A percentile compares a stretch with the other conserved stretches of the same genome.
Conservation (phyloP, 257 asterid genomes). For the Penstemon davidsonii region DNA sequence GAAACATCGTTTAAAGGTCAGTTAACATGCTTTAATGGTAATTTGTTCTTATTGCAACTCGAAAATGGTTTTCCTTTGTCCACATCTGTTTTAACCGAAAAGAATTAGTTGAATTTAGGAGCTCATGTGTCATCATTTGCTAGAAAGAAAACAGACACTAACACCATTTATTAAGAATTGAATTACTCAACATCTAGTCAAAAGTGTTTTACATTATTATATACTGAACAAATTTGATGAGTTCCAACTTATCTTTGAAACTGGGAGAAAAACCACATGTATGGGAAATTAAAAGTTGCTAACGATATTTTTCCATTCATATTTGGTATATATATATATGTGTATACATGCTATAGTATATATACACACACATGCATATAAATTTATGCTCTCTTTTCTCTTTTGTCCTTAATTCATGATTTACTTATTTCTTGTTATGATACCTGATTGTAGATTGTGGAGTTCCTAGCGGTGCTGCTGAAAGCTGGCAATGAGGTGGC, state of each 20-base stretch:
- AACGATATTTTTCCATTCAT: neutral
- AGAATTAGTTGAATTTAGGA: constrained; percentile 9
- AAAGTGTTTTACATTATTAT: neutral
- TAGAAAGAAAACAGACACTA: constrained; percentile 5
- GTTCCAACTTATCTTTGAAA: constrained; percentile 7
- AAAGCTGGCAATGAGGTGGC: constrained; percentile 87
- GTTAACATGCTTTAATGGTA: constrained; percentile 25
- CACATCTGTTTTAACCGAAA: neutral
- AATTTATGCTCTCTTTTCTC: neutral
- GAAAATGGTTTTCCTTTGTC: neutral
- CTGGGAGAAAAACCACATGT: neutral
- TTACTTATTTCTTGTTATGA: constrained; percentile 5
- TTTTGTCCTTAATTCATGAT: constrained; percentile 12
- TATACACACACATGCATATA: too few species aligned
- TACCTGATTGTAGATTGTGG: constrained; percentile 64
- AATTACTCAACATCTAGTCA: neutral
- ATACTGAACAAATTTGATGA: neutral
- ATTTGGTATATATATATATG: too few species aligned
- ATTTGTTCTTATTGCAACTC: neutral
- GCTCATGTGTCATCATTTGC: constrained; percentile 10
- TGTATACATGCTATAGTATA: too few species aligned
- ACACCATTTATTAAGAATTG: constrained; percentile 1
- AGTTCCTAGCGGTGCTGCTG: constrained; percentile 77
- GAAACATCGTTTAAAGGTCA: constrained; percentile 88
- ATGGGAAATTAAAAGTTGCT: neutral